phyloP scores from a whole-genome alignment of 495 filamentous ascomycete genomes.

The Talaromyces stipitatus region DNA sequence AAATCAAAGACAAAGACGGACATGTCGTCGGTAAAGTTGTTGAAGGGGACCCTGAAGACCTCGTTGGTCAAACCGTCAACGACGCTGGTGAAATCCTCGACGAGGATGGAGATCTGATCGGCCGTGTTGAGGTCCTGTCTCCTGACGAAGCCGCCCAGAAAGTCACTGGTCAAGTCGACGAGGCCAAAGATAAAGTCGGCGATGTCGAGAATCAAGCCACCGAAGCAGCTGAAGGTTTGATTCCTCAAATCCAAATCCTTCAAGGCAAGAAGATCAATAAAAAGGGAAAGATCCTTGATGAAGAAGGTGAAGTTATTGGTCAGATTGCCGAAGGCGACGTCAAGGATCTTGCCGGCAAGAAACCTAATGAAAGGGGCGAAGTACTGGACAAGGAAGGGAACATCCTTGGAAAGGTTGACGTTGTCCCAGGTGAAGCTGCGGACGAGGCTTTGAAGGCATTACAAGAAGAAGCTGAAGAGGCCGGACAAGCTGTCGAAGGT shows the following conservation, averaged over 20 bases:
- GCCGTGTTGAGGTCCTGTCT: slow-evolving; percentile 12
- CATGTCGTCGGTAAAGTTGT: slow-evolving; percentile 49
- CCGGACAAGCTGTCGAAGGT: slow-evolving; percentile 12
- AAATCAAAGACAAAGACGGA: slow-evolving; percentile 47
- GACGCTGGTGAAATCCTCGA: slow-evolving; percentile 25
- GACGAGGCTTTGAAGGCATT: slow-evolving; percentile 39
- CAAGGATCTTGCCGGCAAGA: slow-evolving; percentile 40
- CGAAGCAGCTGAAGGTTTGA: slow-evolving; percentile 21
- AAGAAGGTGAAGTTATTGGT: slow-evolving; percentile 44
- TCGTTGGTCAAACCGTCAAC: slow-evolving; percentile 15
- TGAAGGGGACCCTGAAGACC: slow-evolving; percentile 48
- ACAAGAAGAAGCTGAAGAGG: slow-evolving; percentile 29
- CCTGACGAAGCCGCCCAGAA: slow-evolving; percentile 19
- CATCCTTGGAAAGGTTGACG: slow-evolving; percentile 40
- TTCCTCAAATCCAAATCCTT: slow-evolving; percentile 38
- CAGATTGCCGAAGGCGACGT: slow-evolving; percentile 42
- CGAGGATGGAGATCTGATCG: slow-evolving; percentile 20
- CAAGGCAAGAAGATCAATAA: slow-evolving; percentile 47
- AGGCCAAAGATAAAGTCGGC: slow-evolving; percentile 12
- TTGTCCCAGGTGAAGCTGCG: slow-evolving; percentile 44
- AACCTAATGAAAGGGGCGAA: slow-evolving; percentile 41
- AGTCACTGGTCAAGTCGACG: slow-evolving; percentile 15
- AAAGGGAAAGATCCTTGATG: slow-evolving; percentile 48
- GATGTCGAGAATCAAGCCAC: slow-evolving; percentile 18
- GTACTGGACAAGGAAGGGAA: slow-evolving; percentile 43